phyloP scores from a whole-genome alignment of 2,329 filamentous ascomycete species.

The Sclerotinia borealis region DNA sequence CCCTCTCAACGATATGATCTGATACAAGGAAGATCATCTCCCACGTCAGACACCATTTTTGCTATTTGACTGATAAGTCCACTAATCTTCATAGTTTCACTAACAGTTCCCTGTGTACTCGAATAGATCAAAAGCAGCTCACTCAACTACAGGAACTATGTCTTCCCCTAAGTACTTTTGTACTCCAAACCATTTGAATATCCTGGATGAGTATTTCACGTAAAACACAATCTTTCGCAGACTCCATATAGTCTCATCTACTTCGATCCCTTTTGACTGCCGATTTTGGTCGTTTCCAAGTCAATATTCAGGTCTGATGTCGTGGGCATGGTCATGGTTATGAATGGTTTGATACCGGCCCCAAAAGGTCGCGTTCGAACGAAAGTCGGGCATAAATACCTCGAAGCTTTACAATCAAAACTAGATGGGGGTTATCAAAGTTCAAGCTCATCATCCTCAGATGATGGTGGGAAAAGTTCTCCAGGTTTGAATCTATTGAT shows the following conservation, averaged over 20 bases:
- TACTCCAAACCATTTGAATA: background rate
- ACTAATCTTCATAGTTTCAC: conserved; percentile 7
- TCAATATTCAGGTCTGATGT: conserved; percentile 13
- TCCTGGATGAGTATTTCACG: background rate
- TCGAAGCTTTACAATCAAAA: conserved; percentile 30
- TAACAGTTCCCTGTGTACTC: background rate
- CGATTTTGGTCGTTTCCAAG: conserved; percentile 5
- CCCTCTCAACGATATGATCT: background rate
- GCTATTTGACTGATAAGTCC: conserved; percentile 10
- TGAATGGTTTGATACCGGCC: conserved; percentile 20
- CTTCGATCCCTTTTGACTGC: background rate
- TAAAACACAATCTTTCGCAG: background rate
- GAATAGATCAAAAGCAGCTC: background rate
- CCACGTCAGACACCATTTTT: conserved; percentile 4
- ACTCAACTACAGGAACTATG: conserved; percentile 11
- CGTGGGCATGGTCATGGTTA: conserved; percentile 16
- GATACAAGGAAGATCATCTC: background rate
- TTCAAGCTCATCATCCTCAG: conserved; percentile 24
- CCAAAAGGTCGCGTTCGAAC: conserved; percentile 29
- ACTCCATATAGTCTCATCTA: background rate
- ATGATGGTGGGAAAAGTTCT: conserved; percentile 17
- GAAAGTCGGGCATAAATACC: conserved; percentile 30
- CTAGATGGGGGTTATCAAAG: conserved; percentile 23
- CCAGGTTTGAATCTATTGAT: conserved; percentile 28
- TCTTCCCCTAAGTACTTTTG: background rate